phyloP scores from a whole-genome alignment of 108 stramenopile species.

The Discostella pseudostelligera region DNA sequence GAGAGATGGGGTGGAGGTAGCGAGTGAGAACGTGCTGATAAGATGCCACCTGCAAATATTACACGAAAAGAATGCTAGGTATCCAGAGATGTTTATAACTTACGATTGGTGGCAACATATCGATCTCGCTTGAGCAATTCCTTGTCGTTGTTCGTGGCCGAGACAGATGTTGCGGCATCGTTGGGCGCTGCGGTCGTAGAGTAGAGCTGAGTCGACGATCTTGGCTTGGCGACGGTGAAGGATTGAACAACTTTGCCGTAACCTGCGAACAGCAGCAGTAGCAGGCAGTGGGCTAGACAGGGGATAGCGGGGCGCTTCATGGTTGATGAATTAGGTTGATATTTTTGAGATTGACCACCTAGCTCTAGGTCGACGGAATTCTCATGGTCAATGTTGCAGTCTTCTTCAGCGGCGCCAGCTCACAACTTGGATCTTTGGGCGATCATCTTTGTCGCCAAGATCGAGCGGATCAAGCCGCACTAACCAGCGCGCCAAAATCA shows the following conservation, averaged over 20 bases:
- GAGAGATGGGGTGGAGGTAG: no score
- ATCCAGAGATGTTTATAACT: background rate
- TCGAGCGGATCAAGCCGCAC: no score
- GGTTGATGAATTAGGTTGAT: background rate
- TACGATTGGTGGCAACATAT: slow-evolving; percentile 80
- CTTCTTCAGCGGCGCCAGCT: no score
- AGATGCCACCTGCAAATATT: no score
- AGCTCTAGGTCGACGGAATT: no score
- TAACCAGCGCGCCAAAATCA: no score
- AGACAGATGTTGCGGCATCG: background rate
- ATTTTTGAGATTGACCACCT: no score
- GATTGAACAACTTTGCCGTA: background rate
- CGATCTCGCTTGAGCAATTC: slow-evolving; percentile 71
- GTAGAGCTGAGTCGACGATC: background rate
- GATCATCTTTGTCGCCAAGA: no score
- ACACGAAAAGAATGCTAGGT: no score
- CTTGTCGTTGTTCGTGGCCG: background rate
- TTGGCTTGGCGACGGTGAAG: background rate
- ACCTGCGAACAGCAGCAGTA: background rate
- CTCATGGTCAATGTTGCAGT: no score
- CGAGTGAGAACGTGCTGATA: no score
- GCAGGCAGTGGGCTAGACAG: background rate
- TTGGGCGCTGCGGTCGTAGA: background rate
- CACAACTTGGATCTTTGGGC: no score
- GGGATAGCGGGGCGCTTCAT: background rate